Conservation (phyloP, 2,329 filamentous ascomycete species). For the Plectosphaerella plurivora region DNA sequence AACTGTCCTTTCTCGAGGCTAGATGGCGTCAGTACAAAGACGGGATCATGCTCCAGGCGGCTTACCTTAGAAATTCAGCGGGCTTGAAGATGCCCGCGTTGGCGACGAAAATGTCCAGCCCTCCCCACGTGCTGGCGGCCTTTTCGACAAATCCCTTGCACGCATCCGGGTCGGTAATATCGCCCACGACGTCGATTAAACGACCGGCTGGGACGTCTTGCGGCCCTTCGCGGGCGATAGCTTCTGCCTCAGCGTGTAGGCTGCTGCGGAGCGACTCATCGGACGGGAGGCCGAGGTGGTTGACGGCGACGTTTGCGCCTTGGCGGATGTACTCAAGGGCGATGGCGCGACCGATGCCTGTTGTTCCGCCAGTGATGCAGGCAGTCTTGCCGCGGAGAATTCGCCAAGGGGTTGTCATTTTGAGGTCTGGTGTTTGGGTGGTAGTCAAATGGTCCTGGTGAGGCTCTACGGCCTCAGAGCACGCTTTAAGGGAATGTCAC, state of each 20-base stretch:
- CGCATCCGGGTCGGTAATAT: slow-evolving; percentile 61
- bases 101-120: slow-evolving; percentile 37
- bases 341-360: slow-evolving; percentile 65
- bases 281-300: slow-evolving; percentile 45
- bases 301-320: slow-evolving; percentile 60
- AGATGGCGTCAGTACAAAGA: slow-evolving; percentile 25
- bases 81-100: slow-evolving; percentile 8
- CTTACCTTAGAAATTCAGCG: slow-evolving; percentile 8
- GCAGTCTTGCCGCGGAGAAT: slow-evolving; percentile 55
- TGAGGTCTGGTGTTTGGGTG: not conserved
- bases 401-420: slow-evolving; percentile 3
- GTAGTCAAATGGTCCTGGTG: not conserved
- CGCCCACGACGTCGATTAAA: slow-evolving; percentile 55
- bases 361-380: slow-evolving; percentile 63
- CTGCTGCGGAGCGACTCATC: slow-evolving; percentile 23
- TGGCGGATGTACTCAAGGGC: slow-evolving; percentile 61
- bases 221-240: slow-evolving; percentile 18
- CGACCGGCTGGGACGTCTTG: slow-evolving; percentile 33
- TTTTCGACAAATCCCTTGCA: slow-evolving; percentile 34
- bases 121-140: slow-evolving; percentile 37
- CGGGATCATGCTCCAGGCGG: not conserved
- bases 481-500: not conserved
- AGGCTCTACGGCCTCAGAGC: not conserved
- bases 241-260: slow-evolving; percentile 26
- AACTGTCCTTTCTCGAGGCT: slow-evolving; percentile 52